Evolutionary conservation across 2,329 filamentous ascomycete genomes (phyloP).

Genomic region (Periconia macrospinosa): DNA sequence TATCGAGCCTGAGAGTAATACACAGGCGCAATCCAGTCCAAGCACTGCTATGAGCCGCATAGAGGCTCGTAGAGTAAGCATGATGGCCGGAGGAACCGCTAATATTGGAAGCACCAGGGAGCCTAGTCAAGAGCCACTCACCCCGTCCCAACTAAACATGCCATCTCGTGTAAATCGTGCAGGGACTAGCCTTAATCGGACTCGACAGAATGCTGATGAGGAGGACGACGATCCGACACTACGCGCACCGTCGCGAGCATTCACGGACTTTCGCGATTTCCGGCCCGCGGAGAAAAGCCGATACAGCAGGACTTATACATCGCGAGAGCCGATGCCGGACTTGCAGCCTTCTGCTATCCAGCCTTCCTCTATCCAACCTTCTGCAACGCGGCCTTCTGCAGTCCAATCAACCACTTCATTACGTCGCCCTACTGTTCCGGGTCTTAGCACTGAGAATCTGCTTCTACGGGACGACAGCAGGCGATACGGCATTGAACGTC

Average conservation of each 20-base stretch:
- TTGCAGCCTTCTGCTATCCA: conserved; percentile 34
- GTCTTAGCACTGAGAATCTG: conserved; percentile 26
- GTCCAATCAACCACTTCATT: conserved; percentile 29
- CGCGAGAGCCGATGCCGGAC: conserved; percentile 41
- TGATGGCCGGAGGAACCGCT: conserved; percentile 19
- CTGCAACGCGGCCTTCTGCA: conserved; percentile 32
- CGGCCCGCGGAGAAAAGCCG: conserved; percentile 27
- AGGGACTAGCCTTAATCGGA: conserved; percentile 42
- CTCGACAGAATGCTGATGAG: conserved; percentile 39
- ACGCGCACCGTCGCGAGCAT: conserved; percentile 52
- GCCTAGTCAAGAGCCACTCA: conserved; percentile 30
- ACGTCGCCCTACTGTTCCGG: conserved; percentile 34
- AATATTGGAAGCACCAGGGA: conserved; percentile 33
- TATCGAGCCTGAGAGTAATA: conserved; percentile 40
- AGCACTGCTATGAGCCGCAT: conserved; percentile 47
- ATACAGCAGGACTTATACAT: conserved; percentile 39
- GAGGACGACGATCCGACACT: conserved; percentile 43
- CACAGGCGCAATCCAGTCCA: conserved; percentile 31
- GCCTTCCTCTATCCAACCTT: too few species aligned
- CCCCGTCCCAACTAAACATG: conserved; percentile 15
- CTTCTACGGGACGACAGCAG: conserved; percentile 29
- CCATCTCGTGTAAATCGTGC: conserved; percentile 38
- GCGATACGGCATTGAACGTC: conserved; percentile 31
- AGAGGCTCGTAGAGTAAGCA: conserved; percentile 47
- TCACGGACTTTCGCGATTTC: conserved; percentile 48